Evolutionary conservation across 176 grass and related monocot species (phyloP), one percentile per base, ranked within the genome.

Genomic region (Calamus simplicifolius): DNA sequence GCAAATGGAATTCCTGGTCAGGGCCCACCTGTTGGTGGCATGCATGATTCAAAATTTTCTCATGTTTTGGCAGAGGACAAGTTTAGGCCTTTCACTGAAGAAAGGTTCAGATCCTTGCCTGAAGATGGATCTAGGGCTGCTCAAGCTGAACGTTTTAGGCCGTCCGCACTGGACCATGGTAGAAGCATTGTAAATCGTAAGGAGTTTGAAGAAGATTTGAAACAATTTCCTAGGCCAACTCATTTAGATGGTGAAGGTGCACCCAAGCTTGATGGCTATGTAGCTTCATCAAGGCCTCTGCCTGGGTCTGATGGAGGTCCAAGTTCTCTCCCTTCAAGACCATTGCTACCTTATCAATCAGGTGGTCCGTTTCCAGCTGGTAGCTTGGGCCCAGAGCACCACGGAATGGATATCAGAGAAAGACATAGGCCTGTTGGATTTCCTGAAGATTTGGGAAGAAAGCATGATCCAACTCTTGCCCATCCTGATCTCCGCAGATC

Each of bases 401-500:
- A 50, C 31, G 21, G 30, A 18, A 25, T 63, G 51, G 71, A 74
- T 49, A 19, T 65, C 15, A 5, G 60, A 50, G 61, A 74, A 64
- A 64, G 60, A 38, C 71, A 63, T 23, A 74, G 71, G 19, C 59
- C 77, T 67, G 35, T 66, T 35, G 64, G 64, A 23, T 53, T 73
- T 8, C 72, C 52, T 58, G 79, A 90, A 17, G 72, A 85, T 62
- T 85, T 82, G 62, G 56, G 78, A 50, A 81, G 74, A 66, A 86
- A 70, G 13, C 54, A 64, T 52, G 68, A 78, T 70, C 38, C 69
- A 69, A 2, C 58, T 38, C 61, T 62, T 56, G 50, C 16, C 15
- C 56, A 25, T 59, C 55, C 71, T 67, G 79, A 90, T 26, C 69
- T 82, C 49, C 48, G 69, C 29, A 69, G 83, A 57, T 71, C 66